Evolutionary conservation across 257 asterid species (phyloP).

Genomic region (Solanum boliviense): DNA sequence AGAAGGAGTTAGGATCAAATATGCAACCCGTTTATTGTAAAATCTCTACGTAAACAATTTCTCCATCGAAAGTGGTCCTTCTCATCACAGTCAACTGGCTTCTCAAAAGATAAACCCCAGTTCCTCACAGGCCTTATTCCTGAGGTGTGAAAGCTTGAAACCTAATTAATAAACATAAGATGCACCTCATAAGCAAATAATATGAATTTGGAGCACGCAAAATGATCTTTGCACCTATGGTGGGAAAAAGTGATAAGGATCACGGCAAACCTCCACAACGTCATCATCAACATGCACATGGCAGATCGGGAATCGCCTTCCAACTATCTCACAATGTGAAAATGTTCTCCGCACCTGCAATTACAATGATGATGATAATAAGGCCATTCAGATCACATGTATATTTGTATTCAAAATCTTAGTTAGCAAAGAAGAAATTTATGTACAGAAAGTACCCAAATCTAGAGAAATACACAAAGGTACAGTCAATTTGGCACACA

Average conservation of each 20-base stretch:
- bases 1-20: not conserved
- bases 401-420: not conserved
- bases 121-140: slow-evolving; percentile 9
- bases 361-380: not conserved
- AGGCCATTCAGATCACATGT: not conserved
- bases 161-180: slow-evolving; percentile 6
- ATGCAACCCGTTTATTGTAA: slow-evolving; percentile 24
- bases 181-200: not conserved
- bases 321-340: slow-evolving; percentile 13
- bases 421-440: not conserved
- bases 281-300: slow-evolving; percentile 20
- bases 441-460: not conserved
- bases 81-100: slow-evolving; percentile 11
- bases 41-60: slow-evolving; percentile 23
- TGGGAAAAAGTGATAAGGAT: not conserved
- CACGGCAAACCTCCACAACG: slow-evolving; percentile 9
- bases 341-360: slow-evolving; percentile 16
- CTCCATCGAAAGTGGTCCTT: slow-evolving; percentile 19
- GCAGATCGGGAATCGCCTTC: slow-evolving; percentile 21
- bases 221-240: not conserved
- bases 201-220: not conserved
- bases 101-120: not conserved
- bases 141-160: slow-evolving; percentile 21
- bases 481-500: not conserved
- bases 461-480: not conserved